Evolutionary conservation across 2,329 filamentous ascomycete genomes (phyloP).

Genomic region (Acephala macrosclerotiorum): DNA sequence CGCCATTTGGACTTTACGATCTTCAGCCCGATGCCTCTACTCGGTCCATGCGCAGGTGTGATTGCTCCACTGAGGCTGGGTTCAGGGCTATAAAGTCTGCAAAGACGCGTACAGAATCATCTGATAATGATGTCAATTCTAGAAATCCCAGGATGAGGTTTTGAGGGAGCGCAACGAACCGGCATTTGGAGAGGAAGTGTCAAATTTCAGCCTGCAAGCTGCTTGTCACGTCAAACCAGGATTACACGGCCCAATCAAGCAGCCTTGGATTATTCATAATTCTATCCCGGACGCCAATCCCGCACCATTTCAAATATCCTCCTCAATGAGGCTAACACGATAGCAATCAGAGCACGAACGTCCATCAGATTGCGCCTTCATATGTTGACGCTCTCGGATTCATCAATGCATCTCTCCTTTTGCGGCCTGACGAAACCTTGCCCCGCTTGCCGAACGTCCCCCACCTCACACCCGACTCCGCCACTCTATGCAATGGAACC

Average conservation of each 20-base stretch:
- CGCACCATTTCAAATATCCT: neutral
- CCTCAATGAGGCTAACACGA: neutral
- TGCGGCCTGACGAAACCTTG: neutral
- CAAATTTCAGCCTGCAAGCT: neutral
- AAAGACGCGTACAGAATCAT: neutral
- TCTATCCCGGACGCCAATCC: slow-evolving; percentile 6
- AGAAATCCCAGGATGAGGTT: too few relatives aligned
- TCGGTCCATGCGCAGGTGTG: neutral
- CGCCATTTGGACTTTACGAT: neutral
- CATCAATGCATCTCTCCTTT: neutral
- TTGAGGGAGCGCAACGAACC: neutral
- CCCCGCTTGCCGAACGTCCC: neutral
- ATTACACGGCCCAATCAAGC: neutral
- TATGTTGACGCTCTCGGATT: neutral
- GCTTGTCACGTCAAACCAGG: neutral
- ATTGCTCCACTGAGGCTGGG: neutral
- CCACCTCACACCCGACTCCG: neutral
- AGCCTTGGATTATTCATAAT: neutral
- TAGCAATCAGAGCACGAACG: neutral
- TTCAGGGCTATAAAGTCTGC: neutral
- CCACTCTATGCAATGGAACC: slow-evolving; percentile 29
- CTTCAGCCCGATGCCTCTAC: neutral
- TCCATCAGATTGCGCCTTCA: neutral
- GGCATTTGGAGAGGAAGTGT: neutral
- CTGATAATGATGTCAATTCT: slow-evolving; percentile 1